Conservation (phyloP, 345 rosid species). For the Acer negundo region DNA sequence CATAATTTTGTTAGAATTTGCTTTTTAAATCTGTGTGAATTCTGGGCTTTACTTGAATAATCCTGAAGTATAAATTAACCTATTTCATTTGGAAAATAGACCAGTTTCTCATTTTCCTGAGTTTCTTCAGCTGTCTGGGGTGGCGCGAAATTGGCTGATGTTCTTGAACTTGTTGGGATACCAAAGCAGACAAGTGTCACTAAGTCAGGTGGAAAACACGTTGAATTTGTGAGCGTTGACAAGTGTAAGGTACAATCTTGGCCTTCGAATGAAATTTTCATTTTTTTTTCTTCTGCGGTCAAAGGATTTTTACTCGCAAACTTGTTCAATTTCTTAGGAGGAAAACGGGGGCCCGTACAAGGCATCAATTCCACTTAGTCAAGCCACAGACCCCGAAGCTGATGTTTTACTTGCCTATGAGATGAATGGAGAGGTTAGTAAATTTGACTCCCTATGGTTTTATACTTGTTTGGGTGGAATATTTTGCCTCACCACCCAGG, state of each 20-base stretch:
- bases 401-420: conserved; percentile 97
- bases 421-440: conserved; percentile 94
- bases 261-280: neutral
- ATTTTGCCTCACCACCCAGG: neutral
- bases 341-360: conserved; percentile 99
- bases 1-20: neutral
- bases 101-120: conserved; percentile 19
- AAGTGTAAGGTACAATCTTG: conserved; percentile 70
- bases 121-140: conserved; percentile 74
- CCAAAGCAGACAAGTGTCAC: conserved; percentile 57
- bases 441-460: neutral
- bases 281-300: conserved; percentile 1
- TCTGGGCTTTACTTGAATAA: neutral
- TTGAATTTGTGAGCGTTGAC: conserved; percentile 95
- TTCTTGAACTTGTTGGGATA: conserved; percentile 83
- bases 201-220: conserved; percentile 73
- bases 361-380: conserved; percentile 89
- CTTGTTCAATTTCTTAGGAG: conserved; percentile 52
- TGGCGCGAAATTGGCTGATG: conserved; percentile 82
- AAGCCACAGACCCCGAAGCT: conserved; percentile 86
- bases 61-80: neutral
- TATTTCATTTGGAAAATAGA: neutral
- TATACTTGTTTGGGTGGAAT: conserved; percentile 12
- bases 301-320: neutral
- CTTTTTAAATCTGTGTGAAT: conserved; percentile 1